Evolutionary conservation across 345 rosid species (phyloP), one percentile per base, ranked within the genome.

Genomic region (Eucalyptus polybractea): DNA sequence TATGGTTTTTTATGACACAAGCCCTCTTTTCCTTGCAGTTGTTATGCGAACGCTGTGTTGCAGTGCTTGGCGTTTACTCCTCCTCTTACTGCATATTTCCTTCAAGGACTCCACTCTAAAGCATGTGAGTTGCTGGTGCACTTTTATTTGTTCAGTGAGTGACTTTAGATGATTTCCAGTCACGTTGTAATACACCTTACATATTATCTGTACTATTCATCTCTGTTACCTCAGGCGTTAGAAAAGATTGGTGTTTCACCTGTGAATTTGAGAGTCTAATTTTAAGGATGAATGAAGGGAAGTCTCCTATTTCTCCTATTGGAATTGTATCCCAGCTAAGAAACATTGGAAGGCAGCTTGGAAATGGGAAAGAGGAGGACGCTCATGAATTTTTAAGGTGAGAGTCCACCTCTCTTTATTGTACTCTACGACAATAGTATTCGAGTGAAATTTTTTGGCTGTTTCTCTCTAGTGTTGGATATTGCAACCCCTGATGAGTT

Each of bases 331-430:
- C 99, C 67, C 97, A 93, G 85, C 93, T 98, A 67, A 98, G 93
- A 89, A 94, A 89, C 91, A 93, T 94, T 65, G 98, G 97, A 94
- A 94, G 96, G 89, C 95, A 91, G 89, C 97, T 97, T 92, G 97
- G 97, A 83, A 93, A 93, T 90, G 99, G 99, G 49, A 95, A 95
- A 89, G 96, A 98, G 91, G 99, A 98, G 93, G 99, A 98, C 91
- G 99, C 99, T 62, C 99, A 98, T 94, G 99, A 98, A 93, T 98
- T 97, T 91, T 93, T 98, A 88, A 96, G 99, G 99, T 96, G 91
- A 90, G 87, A 53, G n/a, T n/a, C 51, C 40, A 40, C 42, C 76
- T 62, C 53, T 22, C 80, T 67, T 67, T 51, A 45, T 42, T 50
- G 29, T 27, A 51, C 31, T 40, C 47, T 17, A 27, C 21, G 27